phyloP scores from a whole-genome alignment of 768 basidiomycete species.

The Filobasidium wieringae region DNA sequence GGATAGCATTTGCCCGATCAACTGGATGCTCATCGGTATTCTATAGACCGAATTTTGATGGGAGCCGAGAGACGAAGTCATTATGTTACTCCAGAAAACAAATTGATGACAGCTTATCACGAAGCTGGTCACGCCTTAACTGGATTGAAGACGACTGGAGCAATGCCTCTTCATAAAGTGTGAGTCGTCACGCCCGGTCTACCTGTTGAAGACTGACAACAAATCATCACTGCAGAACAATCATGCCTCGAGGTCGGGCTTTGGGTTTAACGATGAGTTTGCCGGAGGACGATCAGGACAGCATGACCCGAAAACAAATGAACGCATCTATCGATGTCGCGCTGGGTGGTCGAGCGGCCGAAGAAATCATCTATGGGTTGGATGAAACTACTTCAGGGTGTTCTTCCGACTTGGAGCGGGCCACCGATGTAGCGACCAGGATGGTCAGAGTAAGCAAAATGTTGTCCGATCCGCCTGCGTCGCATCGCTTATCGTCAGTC shows the following conservation, averaged over 20 bases:
- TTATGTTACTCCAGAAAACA: constrained; percentile 74
- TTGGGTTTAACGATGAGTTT: constrained; percentile 50
- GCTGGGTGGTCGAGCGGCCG: constrained; percentile 90
- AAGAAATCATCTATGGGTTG: constrained; percentile 79
- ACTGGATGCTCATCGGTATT: neutral
- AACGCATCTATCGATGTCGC: constrained; percentile 63
- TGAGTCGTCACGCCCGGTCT: constrained; percentile 12
- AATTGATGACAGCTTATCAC: constrained; percentile 87
- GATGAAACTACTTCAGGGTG: constrained; percentile 87
- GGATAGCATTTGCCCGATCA: neutral
- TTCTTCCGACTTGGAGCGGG: constrained; percentile 69
- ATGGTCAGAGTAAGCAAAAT: constrained; percentile 73
- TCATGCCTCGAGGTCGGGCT: constrained; percentile 88
- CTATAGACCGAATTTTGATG: constrained; percentile 84
- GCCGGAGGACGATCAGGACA: constrained; percentile 40
- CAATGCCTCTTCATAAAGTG: constrained; percentile 94
- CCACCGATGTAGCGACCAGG: constrained; percentile 62
- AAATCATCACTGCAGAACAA: constrained; percentile 46
- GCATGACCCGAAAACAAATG: constrained; percentile 38
- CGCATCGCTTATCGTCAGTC: neutral
- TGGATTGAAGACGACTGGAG: constrained; percentile 84
- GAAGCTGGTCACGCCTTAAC: constrained; percentile 88
- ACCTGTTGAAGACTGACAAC: neutral
- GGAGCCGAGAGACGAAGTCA: constrained; percentile 86
- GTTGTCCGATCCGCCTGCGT: neutral